Conservation (phyloP, 805 yeast genomes). For the Candida michaelii region DNA sequence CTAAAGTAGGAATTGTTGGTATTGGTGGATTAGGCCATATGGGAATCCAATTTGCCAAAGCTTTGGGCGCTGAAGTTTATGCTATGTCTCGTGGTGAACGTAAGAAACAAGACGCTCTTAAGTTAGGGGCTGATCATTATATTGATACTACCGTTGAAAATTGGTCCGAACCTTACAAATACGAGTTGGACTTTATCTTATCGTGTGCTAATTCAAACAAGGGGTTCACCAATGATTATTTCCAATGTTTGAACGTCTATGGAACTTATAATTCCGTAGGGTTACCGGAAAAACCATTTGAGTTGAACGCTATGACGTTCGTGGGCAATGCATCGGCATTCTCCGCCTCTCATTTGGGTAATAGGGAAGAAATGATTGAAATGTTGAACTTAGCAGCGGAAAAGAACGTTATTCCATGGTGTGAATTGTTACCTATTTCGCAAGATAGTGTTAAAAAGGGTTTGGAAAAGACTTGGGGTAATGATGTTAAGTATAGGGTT, state of each 20-base stretch:
- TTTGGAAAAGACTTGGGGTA: conserved; percentile 51
- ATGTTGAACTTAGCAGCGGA: conserved; percentile 66
- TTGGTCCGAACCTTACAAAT: conserved; percentile 19
- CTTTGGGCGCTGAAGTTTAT: conserved; percentile 61
- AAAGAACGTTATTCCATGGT: conserved; percentile 60
- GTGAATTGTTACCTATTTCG: conserved; percentile 55
- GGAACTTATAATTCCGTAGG: conserved; percentile 67
- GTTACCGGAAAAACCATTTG: conserved; percentile 50
- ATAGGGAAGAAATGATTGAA: conserved; percentile 62
- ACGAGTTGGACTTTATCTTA: conserved; percentile 45
- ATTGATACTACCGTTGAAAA: conserved; percentile 46
- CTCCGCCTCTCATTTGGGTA: conserved; percentile 61
- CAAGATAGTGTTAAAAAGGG: conserved; percentile 55
- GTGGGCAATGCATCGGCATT: conserved; percentile 45
- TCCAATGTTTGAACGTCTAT: conserved; percentile 50
- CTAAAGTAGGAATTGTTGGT: conserved; percentile 59
- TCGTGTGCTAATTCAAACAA: conserved; percentile 42
- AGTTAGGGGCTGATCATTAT: conserved; percentile 56
- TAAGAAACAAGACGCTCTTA: conserved; percentile 52
- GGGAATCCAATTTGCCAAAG: conserved; percentile 57
- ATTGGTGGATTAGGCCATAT: conserved; percentile 69
- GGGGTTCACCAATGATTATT: conserved; percentile 31
- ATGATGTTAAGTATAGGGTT: conserved; percentile 65
- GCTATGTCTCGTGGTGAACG: conserved; percentile 53
- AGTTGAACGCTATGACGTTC: conserved; percentile 52